Base-by-base conservation (phyloP, 1,139 yeast species). In the Sugiyamaella paludigena region DNA sequence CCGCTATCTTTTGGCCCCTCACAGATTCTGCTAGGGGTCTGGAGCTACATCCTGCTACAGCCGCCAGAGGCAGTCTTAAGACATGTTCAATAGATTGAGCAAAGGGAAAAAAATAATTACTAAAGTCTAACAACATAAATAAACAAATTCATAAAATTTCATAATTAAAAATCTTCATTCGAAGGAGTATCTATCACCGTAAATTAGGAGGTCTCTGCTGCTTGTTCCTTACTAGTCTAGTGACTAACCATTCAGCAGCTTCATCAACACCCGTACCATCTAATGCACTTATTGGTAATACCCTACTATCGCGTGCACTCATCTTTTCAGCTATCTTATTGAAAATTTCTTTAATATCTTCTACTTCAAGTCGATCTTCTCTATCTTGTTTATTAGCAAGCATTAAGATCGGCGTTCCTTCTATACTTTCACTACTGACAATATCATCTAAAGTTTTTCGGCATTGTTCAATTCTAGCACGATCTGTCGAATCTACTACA, bases 381-480 rank as follows among this genome's bases (percentile, higher is more conserved):
- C 86, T 73, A 68, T 92, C 98, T 71, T 89, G 97, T 67, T 92
- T 92, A 67, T 92, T 92, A 8, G 97, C 98, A 64, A 92, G 74
- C 96, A 92, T 89, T 47, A 92, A 72, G 7, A 92, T 81, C 0
- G 98, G 98, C 11, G 89, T 84, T 39, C 92, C 91, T 53, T 81
- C 86, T 13, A 77, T 72, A 27, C 77, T 75, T 48, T 82, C 84
- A 59, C 76, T 76, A 50, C 74, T 72, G 31, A 79, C 76, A 8
- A 79, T 68, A 1, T 60, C 54, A 40, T 66, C 67, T 69, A 86
- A 71, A 1, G 85, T 77, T 31, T 80, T 80, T 58, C 81, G 78
- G 67, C 97, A 88, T 64, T 91, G 98, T 57, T 87, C 84, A 52
- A 92, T 78, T 48, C 97, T 73, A 29, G 79, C 84, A 12, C 84